A percentile compares a stretch with the other conserved stretches of the same genome.
Evolutionary conservation across 2,329 filamentous ascomycete species (phyloP).

Genomic region (Diaporthe caulivora): DNA sequence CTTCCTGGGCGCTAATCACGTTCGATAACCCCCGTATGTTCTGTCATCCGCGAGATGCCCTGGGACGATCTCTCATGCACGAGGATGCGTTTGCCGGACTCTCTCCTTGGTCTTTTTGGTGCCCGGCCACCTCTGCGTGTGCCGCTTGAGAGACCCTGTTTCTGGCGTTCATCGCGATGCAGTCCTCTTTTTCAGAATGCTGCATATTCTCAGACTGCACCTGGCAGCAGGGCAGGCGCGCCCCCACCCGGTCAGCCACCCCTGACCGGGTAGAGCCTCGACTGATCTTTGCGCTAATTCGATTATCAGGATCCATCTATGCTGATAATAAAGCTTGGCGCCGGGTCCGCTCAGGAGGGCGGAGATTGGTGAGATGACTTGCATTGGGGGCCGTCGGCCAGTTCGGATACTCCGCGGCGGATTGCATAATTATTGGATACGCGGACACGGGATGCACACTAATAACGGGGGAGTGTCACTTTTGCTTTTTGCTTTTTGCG

Average conservation of each 20-base stretch:
- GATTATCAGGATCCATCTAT: constrained; percentile 35
- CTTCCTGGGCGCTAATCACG: not conserved
- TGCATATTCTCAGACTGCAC: no score
- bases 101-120: not conserved
- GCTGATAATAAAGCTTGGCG: constrained; percentile 33
- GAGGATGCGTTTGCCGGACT: not conserved
- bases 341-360: constrained; percentile 24
- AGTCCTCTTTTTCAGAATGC: not conserved
- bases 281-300: constrained; percentile 35
- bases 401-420: constrained; percentile 17
- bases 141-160: no score
- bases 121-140: no score
- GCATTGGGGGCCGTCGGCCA: constrained; percentile 22
- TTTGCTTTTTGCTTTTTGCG: not conserved
- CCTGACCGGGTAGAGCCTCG: constrained; percentile 34
- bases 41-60: not conserved
- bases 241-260: constrained; percentile 27
- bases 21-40: not conserved
- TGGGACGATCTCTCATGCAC: not conserved
- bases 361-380: constrained; percentile 27
- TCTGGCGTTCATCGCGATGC: not conserved
- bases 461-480: constrained; percentile 5
- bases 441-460: not conserved
- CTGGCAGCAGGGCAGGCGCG: not conserved
- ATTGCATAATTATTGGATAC: constrained; percentile 25